Base-by-base conservation (phyloP, 352 stramenopile species). In the Peronospora farinosa region DNA sequence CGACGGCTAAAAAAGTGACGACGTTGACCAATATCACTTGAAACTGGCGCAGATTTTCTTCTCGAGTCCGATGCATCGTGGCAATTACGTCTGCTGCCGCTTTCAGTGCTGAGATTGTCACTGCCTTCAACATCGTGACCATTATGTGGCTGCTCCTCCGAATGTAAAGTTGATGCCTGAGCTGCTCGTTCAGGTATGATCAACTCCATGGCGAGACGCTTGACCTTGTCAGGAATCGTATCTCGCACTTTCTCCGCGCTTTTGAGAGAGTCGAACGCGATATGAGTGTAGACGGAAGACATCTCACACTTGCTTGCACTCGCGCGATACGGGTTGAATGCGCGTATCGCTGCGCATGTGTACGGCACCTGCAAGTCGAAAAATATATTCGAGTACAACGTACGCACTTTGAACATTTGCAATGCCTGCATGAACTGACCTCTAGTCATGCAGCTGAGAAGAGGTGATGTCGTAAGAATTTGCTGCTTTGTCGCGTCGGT, bases 281-380 rank as follows among this genome's bases (percentile, higher is more conserved):
- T 76, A 46, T 92, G 80, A 2, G 58, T 72, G 43, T 92, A 92
- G n/a, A 75, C 63, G 9, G 80, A 60, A 21, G 80, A 92, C 41
- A 74, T 74, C 38, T 62, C n/a, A 13, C 56, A 57, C 36, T 72
- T 59, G 13, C 69, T 61, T 2, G 51, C 45, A 38, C 85, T 69
- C 47, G 56, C 52, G 3, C 78, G 77, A 44, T 92, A 92, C 47
- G 81, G 81, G 40, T 92, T 92, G 54, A 75, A 92, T n/a, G 77
- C 72, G 9, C 81, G 78, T 32, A 92, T 74, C 5, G 78, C 65
- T 0, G 70, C 79, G 40, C 74, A 84, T 27, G 78, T 81, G 63
- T 86, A 92, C n/a, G 81, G 77, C 25, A 89, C 81, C 37, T 88
- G 74, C 36, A 90, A 51, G 46, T 92, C 81, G 40, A 82, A 86